Conservation (phyloP, 352 stramenopile species). For the Globisporangium nagaii region DNA sequence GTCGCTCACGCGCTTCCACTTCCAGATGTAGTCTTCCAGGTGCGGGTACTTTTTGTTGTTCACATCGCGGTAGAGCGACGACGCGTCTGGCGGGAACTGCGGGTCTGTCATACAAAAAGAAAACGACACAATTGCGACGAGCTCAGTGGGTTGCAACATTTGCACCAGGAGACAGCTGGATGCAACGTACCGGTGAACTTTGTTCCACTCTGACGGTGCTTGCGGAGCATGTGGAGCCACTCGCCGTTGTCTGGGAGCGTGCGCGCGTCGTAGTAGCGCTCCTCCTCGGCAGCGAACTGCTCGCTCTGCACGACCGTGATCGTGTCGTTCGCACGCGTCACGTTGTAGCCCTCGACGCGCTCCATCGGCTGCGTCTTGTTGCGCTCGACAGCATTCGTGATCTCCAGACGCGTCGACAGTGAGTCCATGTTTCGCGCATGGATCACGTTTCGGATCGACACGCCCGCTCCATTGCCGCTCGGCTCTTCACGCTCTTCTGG, state of each 20-base stretch:
- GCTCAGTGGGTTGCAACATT: background rate
- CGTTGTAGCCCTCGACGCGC: slow-evolving; percentile 61
- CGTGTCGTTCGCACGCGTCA: slow-evolving; percentile 63
- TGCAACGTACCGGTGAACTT: slow-evolving; percentile 59
- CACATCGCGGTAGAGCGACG: slow-evolving; percentile 61
- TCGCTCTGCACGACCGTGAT: slow-evolving; percentile 71
- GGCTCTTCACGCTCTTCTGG: slow-evolving; percentile 46
- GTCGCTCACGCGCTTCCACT: slow-evolving; percentile 82
- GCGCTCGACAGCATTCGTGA: slow-evolving; percentile 60
- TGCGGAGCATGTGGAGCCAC: slow-evolving; percentile 72
- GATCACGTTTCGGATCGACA: slow-evolving; percentile 49
- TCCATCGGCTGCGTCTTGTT: slow-evolving; percentile 55
- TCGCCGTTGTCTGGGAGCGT: slow-evolving; percentile 63
- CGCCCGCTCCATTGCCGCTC: slow-evolving; percentile 53
- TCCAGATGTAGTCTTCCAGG: slow-evolving; percentile 70
- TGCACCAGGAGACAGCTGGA: background rate
- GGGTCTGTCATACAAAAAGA: slow-evolving; percentile 27
- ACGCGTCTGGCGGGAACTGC: slow-evolving; percentile 65
- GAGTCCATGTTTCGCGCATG: slow-evolving; percentile 71
- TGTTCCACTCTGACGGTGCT: slow-evolving; percentile 56
- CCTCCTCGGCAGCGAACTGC: slow-evolving; percentile 43
- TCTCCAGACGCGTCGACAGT: slow-evolving; percentile 59
- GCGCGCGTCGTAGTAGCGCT: slow-evolving; percentile 63
- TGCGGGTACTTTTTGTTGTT: slow-evolving; percentile 67
- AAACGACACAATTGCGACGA: background rate